Conservation (phyloP, 2,329 filamentous ascomycete genomes). For the Colletotrichum gigasporum region DNA sequence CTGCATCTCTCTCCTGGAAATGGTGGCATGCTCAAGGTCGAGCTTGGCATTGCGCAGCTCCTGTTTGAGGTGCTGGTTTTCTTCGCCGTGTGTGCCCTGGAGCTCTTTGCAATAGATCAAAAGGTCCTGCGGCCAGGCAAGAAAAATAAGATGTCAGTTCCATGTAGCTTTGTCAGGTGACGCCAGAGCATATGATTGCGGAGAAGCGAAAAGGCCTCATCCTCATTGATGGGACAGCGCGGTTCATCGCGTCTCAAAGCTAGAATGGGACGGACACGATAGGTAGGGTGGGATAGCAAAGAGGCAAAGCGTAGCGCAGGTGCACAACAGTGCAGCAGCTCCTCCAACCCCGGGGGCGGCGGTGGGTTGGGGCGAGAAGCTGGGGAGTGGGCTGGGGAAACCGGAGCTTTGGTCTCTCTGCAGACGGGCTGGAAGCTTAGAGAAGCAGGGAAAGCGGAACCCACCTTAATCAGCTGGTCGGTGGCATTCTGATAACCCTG, state of each 20-base stretch:
- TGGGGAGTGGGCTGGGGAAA: background rate
- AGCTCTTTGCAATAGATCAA: constrained; percentile 55
- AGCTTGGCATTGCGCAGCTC: constrained; percentile 55
- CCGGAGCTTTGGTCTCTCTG: constrained; percentile 14
- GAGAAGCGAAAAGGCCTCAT: too few species aligned
- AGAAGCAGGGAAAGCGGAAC: constrained; percentile 26
- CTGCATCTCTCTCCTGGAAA: constrained; percentile 60
- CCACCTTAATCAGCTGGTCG: constrained; percentile 59
- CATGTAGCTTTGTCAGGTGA: background rate
- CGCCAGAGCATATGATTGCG: background rate
- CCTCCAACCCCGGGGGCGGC: background rate
- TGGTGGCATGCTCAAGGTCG: constrained; percentile 60
- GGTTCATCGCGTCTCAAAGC: background rate
- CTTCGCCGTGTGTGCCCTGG: constrained; percentile 52
- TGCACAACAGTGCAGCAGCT: too few species aligned
- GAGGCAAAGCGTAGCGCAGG: background rate
- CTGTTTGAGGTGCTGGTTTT: constrained; percentile 53
- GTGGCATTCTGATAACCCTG: constrained; percentile 51
- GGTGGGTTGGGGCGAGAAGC: background rate
- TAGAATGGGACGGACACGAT: background rate
- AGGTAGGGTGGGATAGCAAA: background rate
- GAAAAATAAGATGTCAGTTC: background rate
- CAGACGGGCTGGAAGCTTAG: constrained; percentile 3
- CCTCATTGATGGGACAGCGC: too few species aligned
- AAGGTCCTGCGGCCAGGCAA: constrained; percentile 50